These are phyloP conservation scores for Teunomyces lycoperdinae DNA, from an alignment of 805 yeast species.

Conservation along the genomic window DNA sequence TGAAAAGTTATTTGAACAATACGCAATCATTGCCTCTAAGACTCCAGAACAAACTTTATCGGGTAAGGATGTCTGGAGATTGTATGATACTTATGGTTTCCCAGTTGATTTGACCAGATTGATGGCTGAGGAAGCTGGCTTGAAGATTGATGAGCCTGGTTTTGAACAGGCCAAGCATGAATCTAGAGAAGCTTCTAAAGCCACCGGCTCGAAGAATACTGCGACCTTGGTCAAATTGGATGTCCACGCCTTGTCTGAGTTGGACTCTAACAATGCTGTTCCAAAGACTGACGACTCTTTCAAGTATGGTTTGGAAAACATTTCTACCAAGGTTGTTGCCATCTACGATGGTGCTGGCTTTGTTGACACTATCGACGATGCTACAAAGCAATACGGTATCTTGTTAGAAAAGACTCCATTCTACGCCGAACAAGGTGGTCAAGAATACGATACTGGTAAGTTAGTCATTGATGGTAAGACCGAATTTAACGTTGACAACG, in stretches of 20 bases:
- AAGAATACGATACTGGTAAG: conserved; percentile 93
- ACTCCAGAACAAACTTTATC: conserved; percentile 72
- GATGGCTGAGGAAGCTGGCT: conserved; percentile 98
- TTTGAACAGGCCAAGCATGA: conserved; percentile 88
- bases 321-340: conserved; percentile 66
- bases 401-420: conserved; percentile 87
- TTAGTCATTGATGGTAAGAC: conserved; percentile 82
- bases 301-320: conserved; percentile 73
- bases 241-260: conserved; percentile 80
- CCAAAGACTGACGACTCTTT: conserved; percentile 80
- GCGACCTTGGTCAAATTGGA: conserved; percentile 72
- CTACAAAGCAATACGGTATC: conserved; percentile 64
- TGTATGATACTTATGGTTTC: conserved; percentile 98
- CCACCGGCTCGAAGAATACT: conserved; percentile 61
- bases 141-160: conserved; percentile 86
- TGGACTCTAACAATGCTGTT: conserved; percentile 56
- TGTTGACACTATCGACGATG: conserved; percentile 42
- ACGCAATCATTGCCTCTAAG: conserved; percentile 78
- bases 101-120: conserved; percentile 96
- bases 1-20: conserved; percentile 92
- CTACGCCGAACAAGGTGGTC: conserved; percentile 99
- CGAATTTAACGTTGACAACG: conserved; percentile 88
- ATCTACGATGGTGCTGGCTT: conserved; percentile 67
- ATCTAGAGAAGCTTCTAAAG: conserved; percentile 93
- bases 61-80: conserved; percentile 97